Evolutionary conservation across 495 filamentous ascomycete species (phyloP), one percentile per base, ranked within the genome.

Genomic region (Penicillium manginii): DNA sequence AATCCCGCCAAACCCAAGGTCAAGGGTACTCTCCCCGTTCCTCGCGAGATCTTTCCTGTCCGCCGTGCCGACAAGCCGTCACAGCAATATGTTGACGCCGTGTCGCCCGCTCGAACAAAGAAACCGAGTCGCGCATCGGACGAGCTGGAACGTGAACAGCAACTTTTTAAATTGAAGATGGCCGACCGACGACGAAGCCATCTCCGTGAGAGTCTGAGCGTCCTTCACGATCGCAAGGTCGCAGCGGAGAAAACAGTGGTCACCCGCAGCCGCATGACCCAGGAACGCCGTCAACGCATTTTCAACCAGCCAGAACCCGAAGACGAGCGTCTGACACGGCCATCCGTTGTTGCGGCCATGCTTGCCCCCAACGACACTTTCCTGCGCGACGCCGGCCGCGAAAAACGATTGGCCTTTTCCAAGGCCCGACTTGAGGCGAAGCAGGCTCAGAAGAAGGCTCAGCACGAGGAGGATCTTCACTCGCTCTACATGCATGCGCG

Each of bases 21-120:
- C 57, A 91, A 91, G 75, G 90, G 90, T 68, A 81, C 83, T 21
- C 84, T 93, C 2, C 90, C 90, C 9, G 78, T 84, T 6, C 90
- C 90, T 31, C 82, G 87, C 53, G 76, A 86, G 51, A 68, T 92
- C 52, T 91, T 92, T 68, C 79, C 80, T 0, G 57, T 62, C 60
- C 70, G 74, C 37, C 69, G 72, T 55, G 63, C 64, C 14, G 75
- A 85, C 62, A 86, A 87, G 68, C 76, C 82, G 31, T 23, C 45
- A n/a, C 18, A 73, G 78, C 33, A 61, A 78, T 89, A 86, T 70
- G 64, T 88, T 52, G 69, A 70, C 52, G 71, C 70, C 23, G 78
- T 69, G 3, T 77, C 80, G 42, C 75, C 74, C 0, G 50, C 61
- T 17, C 79, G 77, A 7, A 50, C 63, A 26, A 65, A 70, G 17